Evolutionary conservation across 768 basidiomycete genomes (phyloP), one percentile per base, ranked within the genome.

Genomic region (Hemileccinum rubropunctum): DNA sequence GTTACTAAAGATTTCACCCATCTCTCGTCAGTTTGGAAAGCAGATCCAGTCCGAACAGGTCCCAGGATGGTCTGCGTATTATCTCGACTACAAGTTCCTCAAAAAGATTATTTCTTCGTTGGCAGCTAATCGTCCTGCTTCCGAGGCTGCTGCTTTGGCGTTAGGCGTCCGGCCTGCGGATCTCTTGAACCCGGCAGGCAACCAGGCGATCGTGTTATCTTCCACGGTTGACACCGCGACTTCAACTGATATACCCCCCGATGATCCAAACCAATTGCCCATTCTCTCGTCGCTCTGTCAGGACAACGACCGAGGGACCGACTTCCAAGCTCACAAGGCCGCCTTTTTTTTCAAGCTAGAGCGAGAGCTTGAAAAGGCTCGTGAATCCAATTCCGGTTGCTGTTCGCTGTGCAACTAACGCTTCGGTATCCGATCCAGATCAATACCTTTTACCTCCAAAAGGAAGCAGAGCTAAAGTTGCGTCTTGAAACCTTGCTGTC

Each of bases 261-360:
- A 76, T 49, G 81, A 76, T 46, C 73, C 73, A 37, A 74, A 67
- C 26, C 73, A 72, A 52, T 78, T 84, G 18, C 80, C 81, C 36
- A 76, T 88, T 56, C 79, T 86, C 54, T 75, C 85, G 32, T 71
- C 76, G 10, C 75, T 82, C 6, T 76, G 78, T 18, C 77, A 84
- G 59, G 86, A 90, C 63, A 79, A 80, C 27, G 86, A 86, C 58
- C 74, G 90, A 50, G 86, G 90, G 1, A 81, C 88, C 15, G 87
- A 91, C 62, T 94, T 98, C 59, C 91, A 88, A 62, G 92, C 94
- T 13, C 92, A 95, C 74, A 92, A 95, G 64, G 91, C 95, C 4
- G 92, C 93, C 1, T 99, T 98, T 76, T 98, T 99, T 76, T 98
- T 97, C 80, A 98, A 95, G 67, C 81, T 99, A 1, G 95, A 98